phyloP scores from a whole-genome alignment of 2,329 filamentous ascomycete genomes.

The Trichophyton simii region DNA sequence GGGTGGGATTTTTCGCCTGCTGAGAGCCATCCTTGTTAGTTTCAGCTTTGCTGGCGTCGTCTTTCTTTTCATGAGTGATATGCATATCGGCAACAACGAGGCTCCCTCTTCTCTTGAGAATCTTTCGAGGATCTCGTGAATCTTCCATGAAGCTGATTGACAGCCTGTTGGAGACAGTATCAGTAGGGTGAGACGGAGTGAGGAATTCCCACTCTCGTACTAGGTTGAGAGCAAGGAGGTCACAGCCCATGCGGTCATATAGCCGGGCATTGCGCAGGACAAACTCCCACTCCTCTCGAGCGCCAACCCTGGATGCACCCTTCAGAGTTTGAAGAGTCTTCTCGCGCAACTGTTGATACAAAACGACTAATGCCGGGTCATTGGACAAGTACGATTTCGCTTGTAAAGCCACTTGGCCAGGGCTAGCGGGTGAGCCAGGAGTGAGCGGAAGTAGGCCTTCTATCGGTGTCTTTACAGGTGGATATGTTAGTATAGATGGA shows the following conservation, averaged over 20 bases:
- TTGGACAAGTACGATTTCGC: slow-evolving; percentile 75
- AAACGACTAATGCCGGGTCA: slow-evolving; percentile 73
- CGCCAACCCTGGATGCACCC: slow-evolving; percentile 69
- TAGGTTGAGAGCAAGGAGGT: slow-evolving; percentile 73
- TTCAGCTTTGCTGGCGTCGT: slow-evolving; percentile 27
- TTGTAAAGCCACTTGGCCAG: slow-evolving; percentile 46
- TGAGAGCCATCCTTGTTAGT: slow-evolving; percentile 25
- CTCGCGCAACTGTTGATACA: slow-evolving; percentile 76
- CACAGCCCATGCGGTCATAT: slow-evolving; percentile 87
- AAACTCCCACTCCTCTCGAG: slow-evolving; percentile 75
- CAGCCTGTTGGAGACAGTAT: slow-evolving; percentile 14
- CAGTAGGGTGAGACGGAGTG: slow-evolving; percentile 16
- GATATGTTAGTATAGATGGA: neutral
- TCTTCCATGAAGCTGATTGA: slow-evolving; percentile 19
- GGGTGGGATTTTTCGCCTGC: slow-evolving; percentile 52
- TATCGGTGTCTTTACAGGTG: slow-evolving; percentile 53
- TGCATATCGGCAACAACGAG: slow-evolving; percentile 62
- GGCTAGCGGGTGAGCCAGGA: slow-evolving; percentile 46
- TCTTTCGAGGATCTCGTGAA: slow-evolving; percentile 49
- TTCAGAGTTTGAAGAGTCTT: slow-evolving; percentile 71
- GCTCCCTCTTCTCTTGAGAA: slow-evolving; percentile 60
- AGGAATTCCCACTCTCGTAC: slow-evolving; percentile 43
- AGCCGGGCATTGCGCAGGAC: slow-evolving; percentile 72
- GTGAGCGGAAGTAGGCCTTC: slow-evolving; percentile 48
- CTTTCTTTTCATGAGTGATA: slow-evolving; percentile 25